Evolutionary conservation across 495 filamentous ascomycete species (phyloP).

Genomic region (Aspergillus nidulans): DNA sequence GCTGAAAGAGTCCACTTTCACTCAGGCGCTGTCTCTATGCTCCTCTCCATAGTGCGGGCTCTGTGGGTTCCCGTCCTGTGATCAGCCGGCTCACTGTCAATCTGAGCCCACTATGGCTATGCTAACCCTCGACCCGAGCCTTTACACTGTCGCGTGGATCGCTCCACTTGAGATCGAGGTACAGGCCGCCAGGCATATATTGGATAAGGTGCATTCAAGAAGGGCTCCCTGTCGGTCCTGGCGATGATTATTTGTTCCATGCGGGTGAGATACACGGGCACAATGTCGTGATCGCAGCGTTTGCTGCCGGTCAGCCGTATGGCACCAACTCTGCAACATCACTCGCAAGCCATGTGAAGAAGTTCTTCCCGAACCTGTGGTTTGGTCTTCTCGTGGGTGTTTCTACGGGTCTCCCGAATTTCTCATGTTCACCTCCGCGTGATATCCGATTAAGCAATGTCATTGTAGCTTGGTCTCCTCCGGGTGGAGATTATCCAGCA

Average conservation of each 20-base stretch:
- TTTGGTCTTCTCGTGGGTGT: constrained; percentile 37
- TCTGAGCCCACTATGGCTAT: background rate
- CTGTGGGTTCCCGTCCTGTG: background rate
- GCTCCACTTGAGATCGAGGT: constrained; percentile 7
- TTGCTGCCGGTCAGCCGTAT: constrained; percentile 11
- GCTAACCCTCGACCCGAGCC: constrained; percentile 4
- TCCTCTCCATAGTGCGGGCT: background rate
- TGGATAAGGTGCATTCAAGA: constrained; percentile 18
- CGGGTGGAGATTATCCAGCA: constrained; percentile 10
- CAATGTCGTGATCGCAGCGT: constrained; percentile 7
- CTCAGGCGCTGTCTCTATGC: background rate
- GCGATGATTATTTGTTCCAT: constrained; percentile 32
- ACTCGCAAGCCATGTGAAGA: constrained; percentile 31
- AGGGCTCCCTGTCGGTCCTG: constrained; percentile 18
- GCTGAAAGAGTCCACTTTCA: background rate
- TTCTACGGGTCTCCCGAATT: constrained; percentile 24
- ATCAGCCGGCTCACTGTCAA: background rate
- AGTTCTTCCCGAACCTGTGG: constrained; percentile 34
- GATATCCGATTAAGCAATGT: constrained; percentile 42
- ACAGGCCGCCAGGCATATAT: background rate
- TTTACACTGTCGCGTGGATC: constrained; percentile 7
- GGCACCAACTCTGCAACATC: constrained; percentile 33
- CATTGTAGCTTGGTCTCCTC: constrained; percentile 21
- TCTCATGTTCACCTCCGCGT: constrained; percentile 16
- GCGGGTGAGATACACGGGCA: constrained; percentile 8